phyloP scores from a whole-genome alignment of 805 yeast species.

The Blastobotrys americana region DNA sequence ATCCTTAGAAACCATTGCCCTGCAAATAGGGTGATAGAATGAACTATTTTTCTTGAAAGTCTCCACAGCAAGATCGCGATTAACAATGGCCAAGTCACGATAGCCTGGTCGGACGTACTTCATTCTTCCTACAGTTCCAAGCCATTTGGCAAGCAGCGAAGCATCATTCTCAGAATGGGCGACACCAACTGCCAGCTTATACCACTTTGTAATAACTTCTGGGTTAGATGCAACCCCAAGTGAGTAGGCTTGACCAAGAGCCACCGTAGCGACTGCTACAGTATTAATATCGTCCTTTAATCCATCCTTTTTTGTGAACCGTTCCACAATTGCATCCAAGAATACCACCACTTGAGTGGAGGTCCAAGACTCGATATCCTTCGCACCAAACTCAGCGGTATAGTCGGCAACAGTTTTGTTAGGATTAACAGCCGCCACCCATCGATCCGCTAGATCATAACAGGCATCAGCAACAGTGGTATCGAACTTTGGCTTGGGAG shows the following conservation, averaged over 20 bases:
- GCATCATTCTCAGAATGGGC: slow-evolving; percentile 44
- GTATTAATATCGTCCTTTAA: slow-evolving; percentile 25
- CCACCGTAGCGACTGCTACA: slow-evolving; percentile 30
- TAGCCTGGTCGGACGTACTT: slow-evolving; percentile 88
- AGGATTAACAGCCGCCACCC: slow-evolving; percentile 43
- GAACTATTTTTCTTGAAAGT: slow-evolving; percentile 56
- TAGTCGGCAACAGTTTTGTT: slow-evolving; percentile 12
- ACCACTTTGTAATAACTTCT: slow-evolving; percentile 77
- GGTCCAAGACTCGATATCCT: slow-evolving; percentile 52
- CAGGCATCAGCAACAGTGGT: slow-evolving; percentile 72
- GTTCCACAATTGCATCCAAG: slow-evolving; percentile 55
- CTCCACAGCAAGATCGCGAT: slow-evolving; percentile 53
- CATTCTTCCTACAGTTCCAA: slow-evolving; percentile 91
- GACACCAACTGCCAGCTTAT: slow-evolving; percentile 48
- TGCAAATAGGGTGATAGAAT: slow-evolving; percentile 79
- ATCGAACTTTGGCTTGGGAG: slow-evolving; percentile 78
- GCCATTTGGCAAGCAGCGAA: slow-evolving; percentile 64
- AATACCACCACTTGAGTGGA: slow-evolving; percentile 77
- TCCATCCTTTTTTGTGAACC: slow-evolving; percentile 24
- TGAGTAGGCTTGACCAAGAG: slow-evolving; percentile 35
- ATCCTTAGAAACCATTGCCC: slow-evolving; percentile 76
- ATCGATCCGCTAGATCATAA: slow-evolving; percentile 53
- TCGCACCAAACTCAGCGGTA: slow-evolving; percentile 33
- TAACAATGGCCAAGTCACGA: slow-evolving; percentile 54
- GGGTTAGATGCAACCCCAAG: slow-evolving; percentile 59